A percentile compares a stretch with the other conserved stretches of the same genome.
phyloP scores from a whole-genome alignment of 2,329 filamentous ascomycete species.

The Bimuria novae-zelandiae region DNA sequence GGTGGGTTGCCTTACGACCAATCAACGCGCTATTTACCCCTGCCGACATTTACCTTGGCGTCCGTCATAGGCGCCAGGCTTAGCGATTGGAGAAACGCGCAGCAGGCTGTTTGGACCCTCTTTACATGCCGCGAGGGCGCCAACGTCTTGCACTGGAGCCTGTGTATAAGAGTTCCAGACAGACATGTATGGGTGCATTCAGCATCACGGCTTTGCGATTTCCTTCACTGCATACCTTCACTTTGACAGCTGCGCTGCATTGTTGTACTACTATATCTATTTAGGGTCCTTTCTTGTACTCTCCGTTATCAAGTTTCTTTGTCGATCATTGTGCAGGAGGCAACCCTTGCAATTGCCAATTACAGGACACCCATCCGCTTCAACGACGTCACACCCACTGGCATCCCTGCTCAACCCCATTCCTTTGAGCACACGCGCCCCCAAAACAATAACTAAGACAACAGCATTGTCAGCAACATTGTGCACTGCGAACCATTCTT shows the following conservation, averaged over 20 bases:
- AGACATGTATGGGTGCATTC: neutral
- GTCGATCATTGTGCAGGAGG: constrained; percentile 33
- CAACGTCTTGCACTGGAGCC: constrained; percentile 4
- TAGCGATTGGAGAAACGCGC: constrained; percentile 25
- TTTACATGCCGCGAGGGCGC: constrained; percentile 11
- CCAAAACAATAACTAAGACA: constrained; percentile 2
- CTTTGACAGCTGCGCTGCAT: constrained; percentile 15
- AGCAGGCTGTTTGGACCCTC: constrained; percentile 25
- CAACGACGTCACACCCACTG: constrained; percentile 25
- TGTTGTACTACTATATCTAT: constrained; percentile 14
- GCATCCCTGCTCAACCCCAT: constrained; percentile 10
- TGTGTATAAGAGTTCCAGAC: constrained; percentile 7
- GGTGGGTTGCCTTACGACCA: constrained; percentile 26
- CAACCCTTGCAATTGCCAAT: constrained; percentile 25
- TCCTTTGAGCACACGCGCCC: constrained; percentile 5
- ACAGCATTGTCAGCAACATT: constrained; percentile 8
- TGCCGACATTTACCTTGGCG: constrained; percentile 14
- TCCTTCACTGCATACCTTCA: constrained; percentile 9
- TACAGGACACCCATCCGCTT: constrained; percentile 11
- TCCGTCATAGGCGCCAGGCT: constrained; percentile 35
- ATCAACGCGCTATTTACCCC: constrained; percentile 24
- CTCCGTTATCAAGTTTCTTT: constrained; percentile 17
- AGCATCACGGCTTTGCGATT: neutral
- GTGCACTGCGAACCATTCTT: neutral
- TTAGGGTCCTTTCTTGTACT: constrained; percentile 9